Base-by-base conservation (phyloP, 495 filamentous ascomycete species). In the Cetradonia linearis region DNA sequence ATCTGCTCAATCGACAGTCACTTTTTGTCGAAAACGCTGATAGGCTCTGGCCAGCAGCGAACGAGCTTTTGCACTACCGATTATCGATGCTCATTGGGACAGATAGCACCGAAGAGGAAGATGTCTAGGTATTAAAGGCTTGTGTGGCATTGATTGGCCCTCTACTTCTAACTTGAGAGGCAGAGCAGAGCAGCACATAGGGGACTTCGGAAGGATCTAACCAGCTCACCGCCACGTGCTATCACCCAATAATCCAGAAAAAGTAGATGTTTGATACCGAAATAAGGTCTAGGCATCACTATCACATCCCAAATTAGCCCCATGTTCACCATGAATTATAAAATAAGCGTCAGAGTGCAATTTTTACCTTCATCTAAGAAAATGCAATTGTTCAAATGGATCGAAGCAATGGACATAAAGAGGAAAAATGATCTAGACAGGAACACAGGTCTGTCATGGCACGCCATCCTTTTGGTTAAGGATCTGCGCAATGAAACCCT, bases 401-500 rank as follows among this genome's bases (percentile, higher is more conserved):
- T n/a, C 20, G 10, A 46, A 8, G 20, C 20, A 46, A n/a, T n/a
- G 42, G 42, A 46, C 9, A 23, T 25, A 3, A 25, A 20, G 25
- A 25, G 5, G 20, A 23, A 8, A 8, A 10, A 8, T 46, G 10
- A 25, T 25, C n/a, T 46, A 5, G 13, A 25, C 1, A 14, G 2
- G 20, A 4, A n/a, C 31, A 20, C 33, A 10, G 28, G 18, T 16
- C 20, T n/a, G 18, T 34, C 9, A 23, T 36, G 28, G n/a, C 18
- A 13, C 10, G 14, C 5, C 11, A 10, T 33, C 30, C 9, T 11
- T 13, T 36, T 42, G 33, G 52, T 55, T 40, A 25, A 67, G 48
- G 25, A 69, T 61, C 27, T 78, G 69, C 50, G 77, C 73, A 54
- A 95, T 62, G 66, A 95, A 90, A 56, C 85, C 86, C 67, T 79